Base-by-base conservation (phyloP, 495 filamentous ascomycete genomes). In the Talaromyces wortmannii region DNA sequence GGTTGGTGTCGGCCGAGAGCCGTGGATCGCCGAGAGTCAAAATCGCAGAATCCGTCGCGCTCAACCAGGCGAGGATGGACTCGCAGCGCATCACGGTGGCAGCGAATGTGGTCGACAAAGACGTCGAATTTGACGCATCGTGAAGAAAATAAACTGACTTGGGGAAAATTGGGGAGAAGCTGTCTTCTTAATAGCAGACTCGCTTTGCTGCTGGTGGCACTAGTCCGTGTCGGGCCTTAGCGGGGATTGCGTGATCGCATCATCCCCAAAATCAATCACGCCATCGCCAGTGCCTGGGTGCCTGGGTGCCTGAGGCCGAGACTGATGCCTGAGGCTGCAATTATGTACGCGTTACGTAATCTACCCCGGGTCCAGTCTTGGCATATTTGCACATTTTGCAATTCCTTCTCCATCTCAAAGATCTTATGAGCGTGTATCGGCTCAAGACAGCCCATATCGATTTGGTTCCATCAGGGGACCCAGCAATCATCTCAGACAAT, bases 171-270 rank as follows among this genome's bases (percentile, higher is more conserved):
- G 23, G 23, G 23, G 23, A 23, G 23, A 23, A 23, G 23, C 4
- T 23, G 23, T 23, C 2, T 23, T 23, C 23, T 23, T 23, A 23
- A 13, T 13, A 40, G 36, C 36, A 40, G 36, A 13, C 32, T 11
- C 2, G 40, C 36, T 16, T 11, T 18, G 50, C 50, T 45, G 30
- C 11, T 33, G 17, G 36, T 33, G 17, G 10, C 17, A 8, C 6
- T 12, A 29, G 52, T 6, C 17, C 44, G 31, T 18, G n/a, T 40
- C 29, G 13, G 42, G 17, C 10, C 5, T 53, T 53, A 53, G 52
- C 52, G 52, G 18, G 52, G 52, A 53, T 53, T 36, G 52, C 52
- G 52, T 53, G 52, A 53, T 53, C 36, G 36, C 8, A 13, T 40
- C 13, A 13, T 10, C 13, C 13, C 36, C 13, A 13, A 40, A 40